Conservation (phyloP, 2,329 filamentous ascomycete species). For the Fusarium torreyae region DNA sequence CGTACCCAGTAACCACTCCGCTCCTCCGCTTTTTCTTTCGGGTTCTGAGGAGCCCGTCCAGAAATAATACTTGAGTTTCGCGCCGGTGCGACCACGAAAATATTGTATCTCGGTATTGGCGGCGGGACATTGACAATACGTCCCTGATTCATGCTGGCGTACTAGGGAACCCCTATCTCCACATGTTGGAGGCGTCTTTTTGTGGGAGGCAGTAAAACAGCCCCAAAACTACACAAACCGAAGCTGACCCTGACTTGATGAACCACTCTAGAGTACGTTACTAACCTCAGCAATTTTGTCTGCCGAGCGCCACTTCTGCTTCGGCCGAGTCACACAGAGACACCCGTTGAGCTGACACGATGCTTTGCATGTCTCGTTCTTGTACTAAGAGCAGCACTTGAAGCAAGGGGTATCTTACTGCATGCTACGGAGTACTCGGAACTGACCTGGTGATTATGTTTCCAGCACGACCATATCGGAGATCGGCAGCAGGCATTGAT, state of each 20-base stretch:
- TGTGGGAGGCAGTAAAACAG: conserved; percentile 29
- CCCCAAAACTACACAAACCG: conserved; percentile 1
- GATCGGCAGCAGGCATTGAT: conserved; percentile 37
- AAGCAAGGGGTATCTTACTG: not conserved
- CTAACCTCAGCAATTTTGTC: not conserved
- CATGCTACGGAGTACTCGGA: not conserved
- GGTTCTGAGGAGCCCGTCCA: not conserved
- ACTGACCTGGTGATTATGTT: conserved; percentile 4
- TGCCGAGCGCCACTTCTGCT: conserved; percentile 19
- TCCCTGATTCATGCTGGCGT: conserved; percentile 20
- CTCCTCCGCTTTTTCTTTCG: conserved; percentile 24
- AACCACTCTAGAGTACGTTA: conserved; percentile 1
- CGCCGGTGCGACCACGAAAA: not conserved
- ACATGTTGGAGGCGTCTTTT: conserved; percentile 16
- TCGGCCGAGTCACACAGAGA: conserved; percentile 22
- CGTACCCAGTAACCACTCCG: not conserved
- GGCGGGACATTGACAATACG: not conserved
- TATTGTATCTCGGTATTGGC: conserved; percentile 20
- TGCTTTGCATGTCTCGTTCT: not conserved
- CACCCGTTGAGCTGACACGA: not conserved
- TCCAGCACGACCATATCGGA: conserved; percentile 5
- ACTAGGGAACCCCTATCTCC: conserved; percentile 9
- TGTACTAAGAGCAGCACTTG: no score
- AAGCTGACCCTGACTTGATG: conserved; percentile 13
- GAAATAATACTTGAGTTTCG: not conserved